phyloP scores from a whole-genome alignment of 352 stramenopile species.

The Globisporangium paddicum region DNA sequence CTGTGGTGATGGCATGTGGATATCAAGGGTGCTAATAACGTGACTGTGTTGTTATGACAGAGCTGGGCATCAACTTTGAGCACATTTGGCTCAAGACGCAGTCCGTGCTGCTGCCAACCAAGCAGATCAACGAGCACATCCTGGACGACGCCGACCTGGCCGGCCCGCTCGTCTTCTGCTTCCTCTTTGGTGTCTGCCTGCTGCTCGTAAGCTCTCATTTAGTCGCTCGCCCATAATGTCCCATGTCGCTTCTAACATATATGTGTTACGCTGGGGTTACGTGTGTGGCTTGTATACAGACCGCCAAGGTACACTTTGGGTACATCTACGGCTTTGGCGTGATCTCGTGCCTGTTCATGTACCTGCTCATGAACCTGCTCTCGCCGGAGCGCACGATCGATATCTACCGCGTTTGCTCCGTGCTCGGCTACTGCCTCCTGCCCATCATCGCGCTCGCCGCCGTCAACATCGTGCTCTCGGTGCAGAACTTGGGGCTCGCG shows the following conservation, averaged over 20 bases:
- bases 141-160: conserved; percentile 92
- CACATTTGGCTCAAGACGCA: conserved; percentile 97
- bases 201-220: conserved; percentile 62
- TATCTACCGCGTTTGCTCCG: conserved; percentile 92
- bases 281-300: conserved; percentile 20
- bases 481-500: conserved; percentile 69
- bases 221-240: not conserved
- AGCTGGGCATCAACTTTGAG: conserved; percentile 97
- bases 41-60: conserved; percentile 22
- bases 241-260: conserved; percentile 1
- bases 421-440: conserved; percentile 97
- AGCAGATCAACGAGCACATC: conserved; percentile 86
- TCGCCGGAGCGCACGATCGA: conserved; percentile 83
- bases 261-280: conserved; percentile 1
- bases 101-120: conserved; percentile 92
- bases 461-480: conserved; percentile 90
- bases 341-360: conserved; percentile 95
- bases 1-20: not conserved
- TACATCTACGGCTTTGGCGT: conserved; percentile 99
- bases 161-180: conserved; percentile 93
- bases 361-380: conserved; percentile 96
- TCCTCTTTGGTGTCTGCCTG: conserved; percentile 94
- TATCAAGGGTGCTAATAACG: not conserved
- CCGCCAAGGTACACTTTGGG: conserved; percentile 95
- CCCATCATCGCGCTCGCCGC: conserved; percentile 95